Conservation (phyloP, 1,284 basidiomycete species). For the Apiotrichum mycotoxinovorans region DNA sequence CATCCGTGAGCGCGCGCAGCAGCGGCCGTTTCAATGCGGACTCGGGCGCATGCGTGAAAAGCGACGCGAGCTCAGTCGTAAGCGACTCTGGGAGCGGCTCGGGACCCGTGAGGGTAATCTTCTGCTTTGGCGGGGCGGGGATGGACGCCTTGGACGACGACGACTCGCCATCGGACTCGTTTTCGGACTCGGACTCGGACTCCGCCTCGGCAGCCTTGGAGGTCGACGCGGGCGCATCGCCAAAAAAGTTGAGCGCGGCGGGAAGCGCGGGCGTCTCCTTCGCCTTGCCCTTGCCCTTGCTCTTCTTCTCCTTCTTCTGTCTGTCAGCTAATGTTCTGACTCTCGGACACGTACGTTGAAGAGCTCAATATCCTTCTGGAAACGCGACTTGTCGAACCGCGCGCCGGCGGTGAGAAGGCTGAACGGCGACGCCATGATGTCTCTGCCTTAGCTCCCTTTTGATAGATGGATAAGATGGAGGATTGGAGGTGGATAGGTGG, state of each 20-base stretch:
- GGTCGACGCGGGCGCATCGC: constrained; percentile 56
- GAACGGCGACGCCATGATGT: constrained; percentile 56
- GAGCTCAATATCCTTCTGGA: constrained; percentile 66
- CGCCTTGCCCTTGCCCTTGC: constrained; percentile 38
- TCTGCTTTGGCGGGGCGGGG: constrained; percentile 45
- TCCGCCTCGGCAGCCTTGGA: constrained; percentile 51
- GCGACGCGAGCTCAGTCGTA: constrained; percentile 39
- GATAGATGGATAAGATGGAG: neutral
- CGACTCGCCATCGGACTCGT: constrained; percentile 19
- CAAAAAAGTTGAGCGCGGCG: constrained; percentile 80
- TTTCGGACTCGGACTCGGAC: constrained; percentile 18
- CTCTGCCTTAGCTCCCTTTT: neutral
- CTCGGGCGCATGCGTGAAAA: constrained; percentile 24
- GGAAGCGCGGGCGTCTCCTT: constrained; percentile 55
- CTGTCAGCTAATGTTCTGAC: neutral
- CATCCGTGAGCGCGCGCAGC: constrained; percentile 22
- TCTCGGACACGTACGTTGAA: constrained; percentile 59
- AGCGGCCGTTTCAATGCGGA: constrained; percentile 33
- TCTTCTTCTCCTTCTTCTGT: constrained; percentile 25
- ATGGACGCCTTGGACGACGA: constrained; percentile 18
- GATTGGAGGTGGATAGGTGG: neutral
- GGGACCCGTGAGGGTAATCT: constrained; percentile 45
- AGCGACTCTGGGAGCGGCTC: constrained; percentile 46
- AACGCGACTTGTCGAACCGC: constrained; percentile 73
- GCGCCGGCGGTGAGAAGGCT: constrained; percentile 70